Conservation (phyloP, 345 rosid genomes). For the Boechera retrofracta region DNA sequence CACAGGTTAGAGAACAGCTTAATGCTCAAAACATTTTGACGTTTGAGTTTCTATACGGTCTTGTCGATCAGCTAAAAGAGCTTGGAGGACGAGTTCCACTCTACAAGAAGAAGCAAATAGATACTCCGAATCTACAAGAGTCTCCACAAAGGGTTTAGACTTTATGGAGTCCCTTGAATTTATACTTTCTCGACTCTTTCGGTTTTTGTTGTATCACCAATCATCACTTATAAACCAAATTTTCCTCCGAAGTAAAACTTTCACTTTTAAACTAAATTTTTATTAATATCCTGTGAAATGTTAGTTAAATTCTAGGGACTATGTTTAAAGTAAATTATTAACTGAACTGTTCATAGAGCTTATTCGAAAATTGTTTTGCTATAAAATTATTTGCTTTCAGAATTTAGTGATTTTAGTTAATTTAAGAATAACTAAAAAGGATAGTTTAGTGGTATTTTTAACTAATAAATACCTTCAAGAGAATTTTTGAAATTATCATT, state of each 20-base stretch:
- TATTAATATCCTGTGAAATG: too few species aligned
- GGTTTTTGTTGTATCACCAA: slow-evolving; percentile 31
- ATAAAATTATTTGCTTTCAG: too few species aligned
- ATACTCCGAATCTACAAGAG: not conserved
- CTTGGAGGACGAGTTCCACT: slow-evolving; percentile 76
- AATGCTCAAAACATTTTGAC: slow-evolving; percentile 73
- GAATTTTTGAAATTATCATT: not conserved
- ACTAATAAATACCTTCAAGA: not conserved
- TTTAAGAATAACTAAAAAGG: too few species aligned
- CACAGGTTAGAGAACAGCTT: slow-evolving; percentile 75
- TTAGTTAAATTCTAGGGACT: too few species aligned
- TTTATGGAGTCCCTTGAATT: slow-evolving; percentile 2
- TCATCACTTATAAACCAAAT: not conserved
- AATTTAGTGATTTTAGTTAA: too few species aligned
- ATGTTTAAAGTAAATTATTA: too few species aligned
- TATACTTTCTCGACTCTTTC: slow-evolving; percentile 27
- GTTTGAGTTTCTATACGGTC: slow-evolving; percentile 73
- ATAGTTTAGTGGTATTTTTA: not conserved
- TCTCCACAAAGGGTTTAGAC: slow-evolving; percentile 25
- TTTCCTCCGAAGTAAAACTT: too few species aligned
- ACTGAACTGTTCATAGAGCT: too few species aligned
- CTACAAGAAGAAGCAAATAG: slow-evolving; percentile 50
- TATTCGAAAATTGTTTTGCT: not conserved
- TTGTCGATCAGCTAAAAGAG: slow-evolving; percentile 70
- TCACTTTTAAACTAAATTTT: too few species aligned